Conservation (phyloP, 2,329 filamentous ascomycete genomes). For the Claviceps sorghi region DNA sequence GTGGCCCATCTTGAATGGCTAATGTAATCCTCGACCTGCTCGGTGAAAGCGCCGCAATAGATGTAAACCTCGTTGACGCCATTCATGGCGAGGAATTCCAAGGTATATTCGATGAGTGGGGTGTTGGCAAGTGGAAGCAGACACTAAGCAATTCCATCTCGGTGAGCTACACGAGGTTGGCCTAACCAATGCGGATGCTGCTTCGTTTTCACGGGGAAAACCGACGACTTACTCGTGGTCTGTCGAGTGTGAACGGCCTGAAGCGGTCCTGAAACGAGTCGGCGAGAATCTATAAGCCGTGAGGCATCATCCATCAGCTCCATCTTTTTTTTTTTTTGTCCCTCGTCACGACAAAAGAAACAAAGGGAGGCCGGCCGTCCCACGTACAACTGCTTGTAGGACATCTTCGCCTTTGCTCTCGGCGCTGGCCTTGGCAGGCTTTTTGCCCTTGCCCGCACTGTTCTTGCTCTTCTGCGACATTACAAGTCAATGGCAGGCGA, state of each 20-base stretch:
- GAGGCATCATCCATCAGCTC: slow-evolving; percentile 10
- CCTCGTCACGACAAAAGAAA: not conserved
- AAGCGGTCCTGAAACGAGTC: slow-evolving; percentile 93
- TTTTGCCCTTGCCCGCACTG: slow-evolving; percentile 35
- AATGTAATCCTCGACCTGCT: slow-evolving; percentile 78
- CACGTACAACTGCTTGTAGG: slow-evolving; percentile 40
- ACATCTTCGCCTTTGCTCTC: slow-evolving; percentile 44
- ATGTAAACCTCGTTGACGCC: slow-evolving; percentile 90
- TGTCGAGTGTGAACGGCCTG: slow-evolving; percentile 75
- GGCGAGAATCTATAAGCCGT: slow-evolving; percentile 53
- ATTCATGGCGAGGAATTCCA: slow-evolving; percentile 89
- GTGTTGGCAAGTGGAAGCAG: slow-evolving; percentile 86
- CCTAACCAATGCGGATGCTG: too few relatives aligned
- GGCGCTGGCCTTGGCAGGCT: slow-evolving; percentile 32
- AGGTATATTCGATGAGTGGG: slow-evolving; percentile 91
- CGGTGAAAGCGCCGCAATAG: slow-evolving; percentile 77
- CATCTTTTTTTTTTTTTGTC: not conserved
- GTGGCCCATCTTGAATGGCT: slow-evolving; percentile 60
- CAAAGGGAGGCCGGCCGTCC: slow-evolving; percentile 12
- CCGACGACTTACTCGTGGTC: slow-evolving; percentile 51
- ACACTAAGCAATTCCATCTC: slow-evolving; percentile 43
- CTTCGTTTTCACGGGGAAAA: not conserved
- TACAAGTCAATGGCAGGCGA: slow-evolving; percentile 4
- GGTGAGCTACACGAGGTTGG: not conserved
- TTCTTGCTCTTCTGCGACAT: slow-evolving; percentile 35